Evolutionary conservation across 108 stramenopile genomes (phyloP), one percentile per base, ranked within the genome.

Genomic region (Pseudonitzschia multistriata): DNA sequence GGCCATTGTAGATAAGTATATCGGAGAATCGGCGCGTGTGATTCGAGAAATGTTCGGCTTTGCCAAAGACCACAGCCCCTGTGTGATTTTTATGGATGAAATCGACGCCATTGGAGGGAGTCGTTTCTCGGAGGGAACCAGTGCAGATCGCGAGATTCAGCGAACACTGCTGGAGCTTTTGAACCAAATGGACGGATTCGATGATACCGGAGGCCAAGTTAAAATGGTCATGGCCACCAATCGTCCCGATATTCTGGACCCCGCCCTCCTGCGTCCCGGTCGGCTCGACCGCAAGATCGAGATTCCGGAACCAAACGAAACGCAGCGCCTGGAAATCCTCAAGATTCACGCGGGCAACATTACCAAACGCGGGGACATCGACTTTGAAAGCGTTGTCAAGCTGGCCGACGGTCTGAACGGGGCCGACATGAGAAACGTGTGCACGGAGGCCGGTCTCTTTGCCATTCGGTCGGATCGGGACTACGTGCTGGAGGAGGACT

Each of bases 161-260:
- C 94, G 98, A 35, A 99, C 99, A 31, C 81, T 99, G 14, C 97
- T 99, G 96, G 98, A 99, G 68, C 82, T 99, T 45, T 79, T 99
- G 70, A 97, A 97, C 67, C 98, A 99, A 78, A 94, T 99, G 89
- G 99, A 99, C 77, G 99, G 99, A 7, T 99, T 99, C 71, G 97
- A 98, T 68, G 87, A 84, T 27, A 28, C 39, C 17, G 90, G 97
- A 68, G 97, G 95, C 35, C 85, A 89, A 66, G 98, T 99, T 30
- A 99, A 99, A 76, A 97, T 98, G 86, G 97, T 99, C 69, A 98
- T 98, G 98, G 99, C 99, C 4, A 99, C 99, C 30, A 99, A 99
- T 82, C 89, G 99, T 68, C 98, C 99, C 13, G 99, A 99, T 80
- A 99, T 99, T 72, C 79, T 99, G 33, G 99, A 99, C 84, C 98